Percentiles rank a stretch among this genome's conserved stretches.
phyloP scores from a whole-genome alignment of 352 stramenopile genomes.

The Phytophthora vignae region DNA sequence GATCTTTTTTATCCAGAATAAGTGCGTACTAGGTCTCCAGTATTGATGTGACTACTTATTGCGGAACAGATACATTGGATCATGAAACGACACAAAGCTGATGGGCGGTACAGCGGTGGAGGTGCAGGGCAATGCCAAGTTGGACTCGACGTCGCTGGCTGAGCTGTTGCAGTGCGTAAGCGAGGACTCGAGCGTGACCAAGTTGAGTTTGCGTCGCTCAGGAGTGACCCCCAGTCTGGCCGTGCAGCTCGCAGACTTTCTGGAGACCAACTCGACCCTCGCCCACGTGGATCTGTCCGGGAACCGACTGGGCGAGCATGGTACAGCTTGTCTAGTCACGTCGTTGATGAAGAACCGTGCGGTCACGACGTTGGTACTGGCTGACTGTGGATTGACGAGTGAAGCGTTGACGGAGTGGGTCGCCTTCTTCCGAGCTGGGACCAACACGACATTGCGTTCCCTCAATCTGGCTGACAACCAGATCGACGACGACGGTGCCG shows the following conservation, averaged over 20 bases:
- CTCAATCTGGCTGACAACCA: conserved; percentile 53
- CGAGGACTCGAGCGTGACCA: conserved; percentile 14
- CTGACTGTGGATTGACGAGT: conserved; percentile 39
- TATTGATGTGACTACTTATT: conserved; percentile 7
- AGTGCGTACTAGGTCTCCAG: conserved; percentile 4
- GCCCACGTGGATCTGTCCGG: conserved; percentile 46
- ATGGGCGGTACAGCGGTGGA: conserved; percentile 7
- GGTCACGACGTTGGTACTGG: conserved; percentile 36
- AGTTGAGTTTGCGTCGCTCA: conserved; percentile 34
- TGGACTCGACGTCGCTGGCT: conserved; percentile 36
- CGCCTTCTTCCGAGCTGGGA: conserved; percentile 31
- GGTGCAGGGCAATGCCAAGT: conserved; percentile 28
- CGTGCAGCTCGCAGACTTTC: conserved; percentile 56
- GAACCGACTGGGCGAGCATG: conserved; percentile 48
- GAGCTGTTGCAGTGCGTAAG: conserved; percentile 31
- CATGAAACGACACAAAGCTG: conserved; percentile 6
- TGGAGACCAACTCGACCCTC: conserved; percentile 52
- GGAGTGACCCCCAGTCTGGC: conserved; percentile 50
- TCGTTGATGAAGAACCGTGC: conserved; percentile 47
- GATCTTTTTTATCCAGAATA: conserved; percentile 27
- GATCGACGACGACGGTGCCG: conserved; percentile 45
- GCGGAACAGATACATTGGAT: background rate
- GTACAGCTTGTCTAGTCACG: conserved; percentile 41
- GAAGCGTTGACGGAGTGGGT: conserved; percentile 43
- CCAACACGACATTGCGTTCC: conserved; percentile 35